Percentiles rank a stretch among this genome's conserved stretches.
These are phyloP conservation scores for Chrysanthemum lavandulifolium DNA, from an alignment of 129 eudicot genomes.

Conservation along the genomic window DNA sequence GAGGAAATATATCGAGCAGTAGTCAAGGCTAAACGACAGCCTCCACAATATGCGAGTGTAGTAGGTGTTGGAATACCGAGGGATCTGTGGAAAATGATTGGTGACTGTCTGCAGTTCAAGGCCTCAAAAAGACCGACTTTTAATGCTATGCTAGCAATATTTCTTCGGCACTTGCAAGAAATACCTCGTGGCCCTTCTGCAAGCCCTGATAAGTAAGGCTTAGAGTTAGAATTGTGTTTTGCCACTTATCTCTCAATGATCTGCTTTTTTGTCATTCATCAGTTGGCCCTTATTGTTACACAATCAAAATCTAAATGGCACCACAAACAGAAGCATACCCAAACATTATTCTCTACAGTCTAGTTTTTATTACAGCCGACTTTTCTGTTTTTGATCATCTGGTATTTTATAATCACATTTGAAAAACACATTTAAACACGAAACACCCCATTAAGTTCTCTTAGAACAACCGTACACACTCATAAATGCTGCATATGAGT, in stretches of 20 bases:
- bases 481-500: conserved; percentile 7
- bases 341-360: not conserved
- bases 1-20: conserved; percentile 90
- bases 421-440: not conserved
- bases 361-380: not conserved
- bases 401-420: not conserved
- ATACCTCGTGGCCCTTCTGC: conserved; percentile 95
- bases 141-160: conserved; percentile 82
- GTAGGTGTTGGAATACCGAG: conserved; percentile 98
- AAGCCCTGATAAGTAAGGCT: conserved; percentile 83
- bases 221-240: conserved; percentile 3
- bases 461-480: not conserved
- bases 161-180: conserved; percentile 88
- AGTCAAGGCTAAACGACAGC: conserved; percentile 69
- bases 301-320: not conserved
- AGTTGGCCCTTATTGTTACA: not conserved
- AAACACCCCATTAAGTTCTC: not conserved
- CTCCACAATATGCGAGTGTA: conserved; percentile 98
- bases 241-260: not conserved
- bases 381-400: too few species aligned
- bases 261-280: not conserved
- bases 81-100: conserved; percentile 98
- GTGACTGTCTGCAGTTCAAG: conserved; percentile 91
- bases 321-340: not conserved
- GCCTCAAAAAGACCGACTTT: conserved; percentile 86